These are phyloP conservation scores for Hypoxylon sp. DNA, from an alignment of 2,329 filamentous ascomycete species.

Conservation along the genomic window DNA sequence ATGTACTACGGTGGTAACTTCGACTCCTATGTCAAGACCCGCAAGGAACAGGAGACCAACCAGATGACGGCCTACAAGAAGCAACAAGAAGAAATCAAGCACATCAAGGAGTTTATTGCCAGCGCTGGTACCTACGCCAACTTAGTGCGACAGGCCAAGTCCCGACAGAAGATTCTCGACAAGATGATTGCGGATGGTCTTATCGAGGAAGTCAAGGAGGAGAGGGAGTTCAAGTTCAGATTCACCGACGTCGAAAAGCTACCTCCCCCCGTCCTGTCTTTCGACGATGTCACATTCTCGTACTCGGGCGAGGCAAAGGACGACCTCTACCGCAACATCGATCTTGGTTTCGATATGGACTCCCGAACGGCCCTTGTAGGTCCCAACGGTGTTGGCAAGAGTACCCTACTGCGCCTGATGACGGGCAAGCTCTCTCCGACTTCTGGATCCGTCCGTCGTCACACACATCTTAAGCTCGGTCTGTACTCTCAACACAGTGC, in stretches of 20 bases:
- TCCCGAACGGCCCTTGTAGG: conserved; percentile 96
- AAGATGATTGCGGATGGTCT: conserved; percentile 99
- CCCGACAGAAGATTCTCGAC: conserved; percentile 98
- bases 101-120: conserved; percentile 99
- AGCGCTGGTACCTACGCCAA: conserved; percentile 99
- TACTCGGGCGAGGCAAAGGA: conserved; percentile 93
- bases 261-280: conserved; percentile 95
- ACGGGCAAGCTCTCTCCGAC: conserved; percentile 94
- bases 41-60: conserved; percentile 94
- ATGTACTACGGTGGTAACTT: conserved; percentile 99
- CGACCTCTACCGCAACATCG: conserved; percentile 95
- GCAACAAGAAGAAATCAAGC: conserved; percentile 98
- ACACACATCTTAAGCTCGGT: conserved; percentile 98
- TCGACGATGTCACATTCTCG: conserved; percentile 97
- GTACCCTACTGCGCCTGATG: conserved; percentile 95
- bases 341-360: conserved; percentile 99
- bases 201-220: conserved; percentile 88
- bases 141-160: conserved; percentile 98
- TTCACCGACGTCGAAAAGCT: conserved; percentile 99
- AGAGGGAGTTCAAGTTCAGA: conserved; percentile 95
- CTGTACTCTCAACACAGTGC: conserved; percentile 99
- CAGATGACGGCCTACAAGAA: conserved; percentile 99
- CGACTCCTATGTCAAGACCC: conserved; percentile 97
- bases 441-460: conserved; percentile 83
- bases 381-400: conserved; percentile 99